Evolutionary conservation across 495 filamentous ascomycete species (phyloP), one percentile per base, ranked within the genome.

Genomic region (Penicilliopsis zonata): DNA sequence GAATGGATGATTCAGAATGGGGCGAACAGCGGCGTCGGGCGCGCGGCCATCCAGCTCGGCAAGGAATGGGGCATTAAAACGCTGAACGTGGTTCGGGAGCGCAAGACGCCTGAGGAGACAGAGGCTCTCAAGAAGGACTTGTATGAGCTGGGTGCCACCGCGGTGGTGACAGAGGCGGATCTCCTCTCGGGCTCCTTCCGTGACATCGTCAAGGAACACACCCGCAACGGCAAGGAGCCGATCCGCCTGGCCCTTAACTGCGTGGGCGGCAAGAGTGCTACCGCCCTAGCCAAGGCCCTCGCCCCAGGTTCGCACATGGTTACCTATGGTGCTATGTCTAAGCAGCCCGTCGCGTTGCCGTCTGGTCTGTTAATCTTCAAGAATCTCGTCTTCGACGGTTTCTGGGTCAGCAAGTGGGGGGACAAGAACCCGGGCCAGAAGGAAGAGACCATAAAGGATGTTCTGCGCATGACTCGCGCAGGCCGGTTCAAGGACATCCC

Each of bases 1-100:
- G 73, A 78, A 31, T 98, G 92, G 92, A 79, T 93, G 38, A 65
- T 96, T 22, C 92, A 98, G 63, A 98, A 98, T 45, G 92, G 90
- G 2, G 90, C 90, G 6, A 98, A 98, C 49, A 78, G 70, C 31
- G 92, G 86, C 1, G 90, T 96, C 14, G 90, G 90, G 4, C 58
- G 90, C 19, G 79, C 84, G 6, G 87, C 82, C 12, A 84, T 94
- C 33, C 90, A 98, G 56, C 49, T 98, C 0, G 86, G 70, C 1
- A 60, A 57, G 33, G 55, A 80, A 30, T 96, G 87, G 90, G 87
- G 87, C 0, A 69, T 85, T 37, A 76, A 84, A 43, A 85, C 76
- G 28, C 74, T 98, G 35, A 95, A 94, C 47, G 70, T 98, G 6
- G 62, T 98, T 19, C 65, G 90, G 9, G 71, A 77, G 35, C 55